Conservation (phyloP, 176 grass and related monocot species). For the Luzula sylvatica region DNA sequence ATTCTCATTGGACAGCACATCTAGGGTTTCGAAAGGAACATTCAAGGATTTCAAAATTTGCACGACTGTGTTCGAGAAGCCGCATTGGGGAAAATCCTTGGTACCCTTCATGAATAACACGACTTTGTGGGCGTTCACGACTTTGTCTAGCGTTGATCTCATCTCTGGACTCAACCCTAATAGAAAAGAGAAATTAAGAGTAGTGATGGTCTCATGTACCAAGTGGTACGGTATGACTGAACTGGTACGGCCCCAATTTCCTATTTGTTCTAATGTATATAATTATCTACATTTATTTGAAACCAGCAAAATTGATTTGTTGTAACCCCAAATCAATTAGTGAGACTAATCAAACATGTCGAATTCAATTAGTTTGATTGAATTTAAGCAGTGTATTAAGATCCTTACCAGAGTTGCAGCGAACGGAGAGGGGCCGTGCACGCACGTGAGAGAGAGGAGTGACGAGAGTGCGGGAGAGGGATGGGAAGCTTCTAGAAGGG, state of each 20-base stretch:
- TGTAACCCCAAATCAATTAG: too few species aligned
- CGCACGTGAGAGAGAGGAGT: background rate
- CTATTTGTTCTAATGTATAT: too few species aligned
- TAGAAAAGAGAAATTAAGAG: too few species aligned
- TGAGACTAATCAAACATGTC: too few species aligned
- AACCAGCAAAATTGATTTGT: too few species aligned
- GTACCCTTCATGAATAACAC: slow-evolving; percentile 93
- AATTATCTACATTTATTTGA: too few species aligned
- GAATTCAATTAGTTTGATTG: too few species aligned
- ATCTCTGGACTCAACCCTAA: slow-evolving; percentile 36
- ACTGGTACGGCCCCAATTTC: too few species aligned
- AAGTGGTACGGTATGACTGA: too few species aligned
- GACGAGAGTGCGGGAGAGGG: slow-evolving; percentile 8
- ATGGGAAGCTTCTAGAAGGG: background rate
- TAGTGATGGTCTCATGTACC: too few species aligned
- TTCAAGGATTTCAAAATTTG: slow-evolving; percentile 82
- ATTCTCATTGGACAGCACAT: slow-evolving; percentile 76
- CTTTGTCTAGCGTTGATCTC: slow-evolving; percentile 68
- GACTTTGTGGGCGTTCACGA: slow-evolving; percentile 68
- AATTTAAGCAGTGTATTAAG: too few species aligned
- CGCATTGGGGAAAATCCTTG: slow-evolving; percentile 95
- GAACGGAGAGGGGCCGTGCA: slow-evolving; percentile 17
- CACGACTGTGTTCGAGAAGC: slow-evolving; percentile 87
- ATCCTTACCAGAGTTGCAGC: slow-evolving; percentile 54
- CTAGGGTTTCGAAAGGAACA: slow-evolving; percentile 79